phyloP scores from a whole-genome alignment of 2,329 filamentous ascomycete species.

The Penicillium sclerotigenum region DNA sequence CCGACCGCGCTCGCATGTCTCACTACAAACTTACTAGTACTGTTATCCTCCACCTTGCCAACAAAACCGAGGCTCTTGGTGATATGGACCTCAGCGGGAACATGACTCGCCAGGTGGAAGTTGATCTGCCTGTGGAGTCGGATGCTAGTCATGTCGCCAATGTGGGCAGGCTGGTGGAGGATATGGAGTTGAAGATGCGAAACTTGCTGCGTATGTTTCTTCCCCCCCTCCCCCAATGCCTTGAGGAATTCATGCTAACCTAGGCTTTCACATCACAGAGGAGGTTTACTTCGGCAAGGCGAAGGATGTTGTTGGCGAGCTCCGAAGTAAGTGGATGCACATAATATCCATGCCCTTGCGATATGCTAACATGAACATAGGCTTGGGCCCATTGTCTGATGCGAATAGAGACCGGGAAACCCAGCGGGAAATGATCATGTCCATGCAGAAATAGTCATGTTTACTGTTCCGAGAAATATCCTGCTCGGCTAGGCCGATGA shows the following conservation, averaged over 20 bases:
- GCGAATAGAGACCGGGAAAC: conserved; percentile 77
- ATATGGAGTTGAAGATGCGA: conserved; percentile 99
- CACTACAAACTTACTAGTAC: conserved; percentile 98
- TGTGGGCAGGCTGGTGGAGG: conserved; percentile 89
- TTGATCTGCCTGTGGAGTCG: conserved; percentile 82
- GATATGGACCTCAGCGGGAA: conserved; percentile 92
- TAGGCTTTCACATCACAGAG: conserved; percentile 47
- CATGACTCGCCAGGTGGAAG: conserved; percentile 95
- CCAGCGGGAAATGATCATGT: conserved; percentile 81
- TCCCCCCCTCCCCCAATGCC: not conserved
- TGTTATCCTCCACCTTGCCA: conserved; percentile 84
- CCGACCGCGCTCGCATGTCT: conserved; percentile 83
- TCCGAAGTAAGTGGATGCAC: conserved; percentile 63
- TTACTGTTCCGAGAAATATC: conserved; percentile 1
- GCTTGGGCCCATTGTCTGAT: conserved; percentile 76
- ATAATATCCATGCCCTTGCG: not conserved
- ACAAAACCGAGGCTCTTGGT: conserved; percentile 65
- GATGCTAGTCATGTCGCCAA: conserved; percentile 95
- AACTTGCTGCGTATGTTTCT: conserved; percentile 68
- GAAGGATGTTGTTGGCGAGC: conserved; percentile 94
- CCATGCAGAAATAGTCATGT: conserved; percentile 44
- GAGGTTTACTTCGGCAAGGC: conserved; percentile 99
- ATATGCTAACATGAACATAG: conserved; percentile 32
- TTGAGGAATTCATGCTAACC: conserved; percentile 16
- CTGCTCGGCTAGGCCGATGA: conserved; percentile 8